phyloP scores from a whole-genome alignment of 106 monocot genomes.

The Dendrobium huoshanense region DNA sequence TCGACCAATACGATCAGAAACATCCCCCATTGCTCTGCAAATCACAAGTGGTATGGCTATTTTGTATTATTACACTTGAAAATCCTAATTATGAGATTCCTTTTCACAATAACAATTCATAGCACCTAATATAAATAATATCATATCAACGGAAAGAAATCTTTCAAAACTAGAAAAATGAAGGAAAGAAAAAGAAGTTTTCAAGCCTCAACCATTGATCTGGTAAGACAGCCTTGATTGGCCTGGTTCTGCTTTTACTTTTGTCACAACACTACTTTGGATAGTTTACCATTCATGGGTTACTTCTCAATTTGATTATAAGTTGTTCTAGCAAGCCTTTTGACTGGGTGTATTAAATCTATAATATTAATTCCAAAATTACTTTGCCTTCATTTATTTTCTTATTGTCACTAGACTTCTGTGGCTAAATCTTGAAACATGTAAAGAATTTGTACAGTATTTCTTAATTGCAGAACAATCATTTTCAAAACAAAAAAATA shows the following conservation, averaged over 20 bases:
- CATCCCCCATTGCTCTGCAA: conserved; percentile 98
- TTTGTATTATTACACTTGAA: neutral
- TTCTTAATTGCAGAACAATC: neutral
- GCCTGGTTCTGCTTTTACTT: neutral
- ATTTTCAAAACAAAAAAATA: neutral
- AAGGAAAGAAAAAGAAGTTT: neutral
- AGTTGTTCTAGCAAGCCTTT: neutral
- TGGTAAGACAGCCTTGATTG: neutral
- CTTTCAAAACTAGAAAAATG: neutral
- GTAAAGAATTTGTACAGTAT: neutral
- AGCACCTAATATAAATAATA: neutral
- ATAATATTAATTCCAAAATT: neutral
- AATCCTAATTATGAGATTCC: neutral
- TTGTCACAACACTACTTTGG: neutral
- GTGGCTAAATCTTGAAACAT: neutral
- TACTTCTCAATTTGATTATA: neutral
- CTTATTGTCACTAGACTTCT: neutral
- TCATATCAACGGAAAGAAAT: neutral
- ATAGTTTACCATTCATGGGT: neutral
- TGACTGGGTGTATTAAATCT: neutral
- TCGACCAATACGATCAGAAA: conserved; percentile 97
- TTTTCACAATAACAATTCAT: neutral
- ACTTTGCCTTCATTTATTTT: neutral
- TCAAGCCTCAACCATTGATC: neutral
- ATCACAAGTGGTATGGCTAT: conserved; percentile 6